Base-by-base conservation (phyloP, 2,329 filamentous ascomycete species). In the Amauroascus verrucosus region DNA sequence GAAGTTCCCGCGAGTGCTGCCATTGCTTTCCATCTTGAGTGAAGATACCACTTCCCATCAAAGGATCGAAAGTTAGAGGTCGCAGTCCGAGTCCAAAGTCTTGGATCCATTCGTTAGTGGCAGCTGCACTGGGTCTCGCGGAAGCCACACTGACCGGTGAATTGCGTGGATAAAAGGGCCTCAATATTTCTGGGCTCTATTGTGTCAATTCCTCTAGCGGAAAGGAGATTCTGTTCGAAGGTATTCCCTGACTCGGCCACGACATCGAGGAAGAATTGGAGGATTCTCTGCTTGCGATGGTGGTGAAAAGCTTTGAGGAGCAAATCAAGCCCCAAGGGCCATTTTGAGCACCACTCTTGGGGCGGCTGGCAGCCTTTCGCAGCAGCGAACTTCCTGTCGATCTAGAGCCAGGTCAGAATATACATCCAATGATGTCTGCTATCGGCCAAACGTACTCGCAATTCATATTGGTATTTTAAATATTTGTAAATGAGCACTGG, bases 31-130 rank as follows among this genome's bases (percentile, higher is more conserved):
- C 75, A 32, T 78, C 74, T 1, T 70, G 64, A 1, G 72, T 70
- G 59, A 78, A 78, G 46, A 78, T 76, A 9, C 74, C 73, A 13
- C 63, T 56, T 0, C 74, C 75, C 14, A 76, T 65, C 0, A 77
- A 59, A 0, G 67, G 65, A 9, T 24, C 24, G 16, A 49, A 32
- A 14, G 37, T 22, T 14, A 13, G 16, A 18, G 24, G 49, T 18
- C 43, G 66, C 65, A 2, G 58, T 51, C 53, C 75, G 69, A 40
- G 67, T 37, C 65, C 64, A 55, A 75, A 82, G 53, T 80, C 75
- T 2, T 71, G 64, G 55, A 77, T 50, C 24, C 47, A 20, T 35
- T 35, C 14, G 33, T 35, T 13, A 35, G 14, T n/a, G 8, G 33
- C 8, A 13, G 14, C 33, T 35, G 14, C 33, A 11, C 14, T n/a